phyloP scores from a whole-genome alignment of 2,329 filamentous ascomycete species.

The Venturia aucupariae region DNA sequence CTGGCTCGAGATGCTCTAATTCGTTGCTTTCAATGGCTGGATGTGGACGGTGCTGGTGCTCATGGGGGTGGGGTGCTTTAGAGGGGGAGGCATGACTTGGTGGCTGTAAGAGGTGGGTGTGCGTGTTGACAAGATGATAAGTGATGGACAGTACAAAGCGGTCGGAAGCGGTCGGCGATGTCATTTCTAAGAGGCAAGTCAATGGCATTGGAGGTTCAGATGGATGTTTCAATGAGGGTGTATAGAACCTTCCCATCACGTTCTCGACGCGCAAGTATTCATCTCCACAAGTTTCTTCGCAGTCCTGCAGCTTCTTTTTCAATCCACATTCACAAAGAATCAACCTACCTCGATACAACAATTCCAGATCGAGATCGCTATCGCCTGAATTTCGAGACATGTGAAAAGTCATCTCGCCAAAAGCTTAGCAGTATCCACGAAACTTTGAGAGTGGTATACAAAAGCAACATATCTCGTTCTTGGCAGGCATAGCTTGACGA shows the following conservation, averaged over 20 bases:
- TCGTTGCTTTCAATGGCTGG: not conserved
- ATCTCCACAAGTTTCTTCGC: too few species aligned
- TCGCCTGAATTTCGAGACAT: too few species aligned
- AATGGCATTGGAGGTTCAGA: not conserved
- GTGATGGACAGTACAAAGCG: not conserved
- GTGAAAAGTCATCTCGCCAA: too few species aligned
- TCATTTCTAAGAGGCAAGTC: not conserved
- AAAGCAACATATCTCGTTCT: too few species aligned
- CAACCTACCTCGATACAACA: too few species aligned
- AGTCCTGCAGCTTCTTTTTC: too few species aligned
- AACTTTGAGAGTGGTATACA: too few species aligned
- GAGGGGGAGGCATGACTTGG: not conserved
- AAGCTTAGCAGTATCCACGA: too few species aligned
- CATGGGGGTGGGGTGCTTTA: not conserved
- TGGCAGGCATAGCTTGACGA: too few species aligned
- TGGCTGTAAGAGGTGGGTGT: not conserved
- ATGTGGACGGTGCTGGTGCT: not conserved
- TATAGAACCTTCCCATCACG: not conserved
- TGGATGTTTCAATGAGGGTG: not conserved
- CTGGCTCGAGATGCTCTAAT: not conserved
- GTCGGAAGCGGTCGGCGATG: not conserved
- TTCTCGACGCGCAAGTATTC: too few species aligned
- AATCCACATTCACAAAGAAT: too few species aligned
- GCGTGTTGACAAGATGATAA: not conserved
- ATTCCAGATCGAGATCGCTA: too few species aligned